Base-by-base conservation (phyloP, 176 grass and related monocot genomes). In the Secale cereale region DNA sequence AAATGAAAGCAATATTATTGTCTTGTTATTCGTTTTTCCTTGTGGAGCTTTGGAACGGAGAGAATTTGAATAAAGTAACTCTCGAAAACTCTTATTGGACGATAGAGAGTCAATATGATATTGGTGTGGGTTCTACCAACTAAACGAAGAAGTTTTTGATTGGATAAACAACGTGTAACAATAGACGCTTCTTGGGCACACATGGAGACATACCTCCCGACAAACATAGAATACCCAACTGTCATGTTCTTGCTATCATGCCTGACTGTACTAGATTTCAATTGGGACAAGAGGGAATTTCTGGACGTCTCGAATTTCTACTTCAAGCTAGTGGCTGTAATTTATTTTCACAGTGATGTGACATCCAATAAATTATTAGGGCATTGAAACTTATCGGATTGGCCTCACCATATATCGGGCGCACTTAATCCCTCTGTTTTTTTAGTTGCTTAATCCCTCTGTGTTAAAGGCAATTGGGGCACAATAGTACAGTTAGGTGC, bases 301-400 rank as follows among this genome's bases (percentile, higher is more conserved):
- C 16, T 19, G 16, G 16, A 19, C 48, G 48, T 19, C 48, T 16
- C 12, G 5, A 29, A 23, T 84, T 88, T 80, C 57, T 57, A 65
- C 26, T 79, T 65, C 39, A 63, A 36, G 35, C 7, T 60, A 71
- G 76, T 85, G 67, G 82, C 78, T 66, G 59, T 45, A 3, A 28
- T 48, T 57, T 82, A 70, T 36, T 71, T 78, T 78, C 74, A 78
- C 26, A 40, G 65, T 54, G 86, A 83, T 64, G 80, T 72, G 86
- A 35, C 71, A 83, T 83, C 65, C 54, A 83, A 65, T 83, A 83
- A 78, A 88, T 30, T 83, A 83, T 78, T 27, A 26, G 9, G 5
- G 20, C 22, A 39, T 48, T 67, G 76, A 52, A 84, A 59, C 67
- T 64, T 78, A 35, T 77, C 5, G 65, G 28, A 56, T 56, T 56